Evolutionary conservation across 2,329 filamentous ascomycete genomes (phyloP).

Genomic region (Pseudogymnoascus sp.): DNA sequence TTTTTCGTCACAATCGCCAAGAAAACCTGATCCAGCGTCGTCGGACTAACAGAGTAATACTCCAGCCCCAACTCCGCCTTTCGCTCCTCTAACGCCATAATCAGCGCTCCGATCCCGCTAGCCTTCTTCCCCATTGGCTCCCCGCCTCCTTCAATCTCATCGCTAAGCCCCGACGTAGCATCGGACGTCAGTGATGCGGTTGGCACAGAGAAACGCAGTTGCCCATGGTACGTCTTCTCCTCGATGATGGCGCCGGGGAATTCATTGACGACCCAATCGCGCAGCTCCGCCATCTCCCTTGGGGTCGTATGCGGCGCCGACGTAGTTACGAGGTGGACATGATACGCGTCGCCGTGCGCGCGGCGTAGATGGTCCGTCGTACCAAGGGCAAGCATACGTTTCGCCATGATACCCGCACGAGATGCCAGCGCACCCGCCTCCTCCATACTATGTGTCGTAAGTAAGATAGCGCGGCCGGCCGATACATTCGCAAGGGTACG

Average conservation of each 20-base stretch:
- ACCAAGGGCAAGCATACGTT: constrained; percentile 77
- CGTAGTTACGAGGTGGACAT: constrained; percentile 72
- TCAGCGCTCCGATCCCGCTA: constrained; percentile 52
- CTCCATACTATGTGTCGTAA: constrained; percentile 94
- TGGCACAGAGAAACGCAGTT: constrained; percentile 75
- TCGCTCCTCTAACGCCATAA: constrained; percentile 64
- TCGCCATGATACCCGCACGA: constrained; percentile 77
- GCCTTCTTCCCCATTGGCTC: constrained; percentile 10
- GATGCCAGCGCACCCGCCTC: constrained; percentile 84
- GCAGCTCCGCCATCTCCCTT: constrained; percentile 58
- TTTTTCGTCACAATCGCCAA: constrained; percentile 74
- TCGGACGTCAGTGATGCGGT: constrained; percentile 24
- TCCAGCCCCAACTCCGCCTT: constrained; percentile 63
- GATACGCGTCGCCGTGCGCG: constrained; percentile 68
- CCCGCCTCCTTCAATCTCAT: constrained; percentile 18
- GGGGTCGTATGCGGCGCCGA: constrained; percentile 64
- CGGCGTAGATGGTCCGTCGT: constrained; percentile 63
- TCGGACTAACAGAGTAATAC: constrained; percentile 80
- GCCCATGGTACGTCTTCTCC: constrained; percentile 71
- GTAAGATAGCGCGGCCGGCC: constrained; percentile 68
- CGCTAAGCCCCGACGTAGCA: constrained; percentile 15
- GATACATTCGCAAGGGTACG: constrained; percentile 66
- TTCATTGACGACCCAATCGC: constrained; percentile 52
- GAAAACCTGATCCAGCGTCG: constrained; percentile 87
- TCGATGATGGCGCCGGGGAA: constrained; percentile 63